Evolutionary conservation across 179 eudicot genomes (phyloP), one percentile per base, ranked within the genome.

Genomic region (Gypsophila paniculata): DNA sequence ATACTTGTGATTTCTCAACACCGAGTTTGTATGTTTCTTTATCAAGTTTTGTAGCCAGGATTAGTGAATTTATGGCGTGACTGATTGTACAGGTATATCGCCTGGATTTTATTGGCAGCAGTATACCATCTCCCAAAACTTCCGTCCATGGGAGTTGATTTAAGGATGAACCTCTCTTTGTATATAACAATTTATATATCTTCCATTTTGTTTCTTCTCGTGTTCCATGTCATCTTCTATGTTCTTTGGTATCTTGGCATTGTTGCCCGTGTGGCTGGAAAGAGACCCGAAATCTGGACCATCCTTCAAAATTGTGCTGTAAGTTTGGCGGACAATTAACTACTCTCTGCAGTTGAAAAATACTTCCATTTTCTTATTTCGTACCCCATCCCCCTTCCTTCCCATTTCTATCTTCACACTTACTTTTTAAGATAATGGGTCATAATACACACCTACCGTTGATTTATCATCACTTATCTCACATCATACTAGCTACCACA

Each of bases 211-310:
- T 92, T 95, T 81, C 93, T 95, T 78, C 83, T 95, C 54, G 90
- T 92, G 71, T 95, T 95, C 84, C 99, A 95, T 84, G 57, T 95
- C 63, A 68, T 92, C 75, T 92, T 95, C 76, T 73, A 84, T 74
- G 98, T 86, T 71, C 98, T 95, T 68, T 95, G 99, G 99, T 95
- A 88, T 76, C 66, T 95, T 79, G 99, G 99, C 69, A 96, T 95
- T 70, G 98, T 95, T 83, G 92, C 99, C 69, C 96, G 91, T 75
- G 98, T 92, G 69, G 98, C 98, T 63, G 90, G 96, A 65, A 83
- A 80, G 78, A 88, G 96, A 81, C 96, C 99, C 19, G 96, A 83
- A 74, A 65, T 92, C 68, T 80, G 89, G 84, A 90, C 96, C 73
- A 90, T 95, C 74, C 81, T 95, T 72, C 99, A 95, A 86, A 95